Evolutionary conservation across 192 early-diverging fungal genomes (phyloP).

Genomic region (Diversispora eburnea): DNA sequence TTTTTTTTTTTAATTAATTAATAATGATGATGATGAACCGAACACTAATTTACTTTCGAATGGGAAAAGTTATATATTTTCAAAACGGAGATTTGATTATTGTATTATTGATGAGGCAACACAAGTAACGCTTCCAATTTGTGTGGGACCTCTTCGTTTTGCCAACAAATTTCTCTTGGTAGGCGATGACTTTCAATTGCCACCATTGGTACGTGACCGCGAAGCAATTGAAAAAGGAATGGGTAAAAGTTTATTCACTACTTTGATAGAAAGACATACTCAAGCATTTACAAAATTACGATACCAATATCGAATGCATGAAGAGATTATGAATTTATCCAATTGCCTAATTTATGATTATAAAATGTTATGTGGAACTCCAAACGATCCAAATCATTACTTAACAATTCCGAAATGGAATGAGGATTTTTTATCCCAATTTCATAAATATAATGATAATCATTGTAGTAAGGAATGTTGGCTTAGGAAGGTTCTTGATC

Average conservation of each 20-base stretch:
- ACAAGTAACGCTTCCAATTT: constrained; percentile 87
- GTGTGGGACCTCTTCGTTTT: constrained; percentile 81
- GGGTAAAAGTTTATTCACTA: constrained; percentile 72
- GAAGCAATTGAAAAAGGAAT: constrained; percentile 55
- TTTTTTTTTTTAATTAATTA: neutral
- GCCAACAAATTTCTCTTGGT: constrained; percentile 87
- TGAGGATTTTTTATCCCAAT: constrained; percentile 29
- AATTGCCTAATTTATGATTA: constrained; percentile 83
- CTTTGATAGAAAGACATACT: constrained; percentile 78
- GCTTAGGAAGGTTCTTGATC: constrained; percentile 63
- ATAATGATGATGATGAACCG: neutral
- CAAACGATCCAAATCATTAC: constrained; percentile 53
- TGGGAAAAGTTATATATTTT: constrained; percentile 46
- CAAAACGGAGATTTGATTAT: constrained; percentile 80
- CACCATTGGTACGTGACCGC: constrained; percentile 72
- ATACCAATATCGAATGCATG: constrained; percentile 92
- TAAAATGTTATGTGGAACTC: constrained; percentile 70
- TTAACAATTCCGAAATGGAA: constrained; percentile 42
- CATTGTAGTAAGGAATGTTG: constrained; percentile 47
- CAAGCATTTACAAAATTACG: constrained; percentile 67
- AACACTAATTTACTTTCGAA: neutral
- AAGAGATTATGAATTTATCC: constrained; percentile 80
- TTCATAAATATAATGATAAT: neutral
- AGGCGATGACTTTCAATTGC: constrained; percentile 94
- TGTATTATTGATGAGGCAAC: constrained; percentile 97